A percentile compares a stretch with the other conserved stretches of the same genome.
Evolutionary conservation across 192 early-diverging fungal species (phyloP).

Genomic region (Geranomyces variabilis): DNA sequence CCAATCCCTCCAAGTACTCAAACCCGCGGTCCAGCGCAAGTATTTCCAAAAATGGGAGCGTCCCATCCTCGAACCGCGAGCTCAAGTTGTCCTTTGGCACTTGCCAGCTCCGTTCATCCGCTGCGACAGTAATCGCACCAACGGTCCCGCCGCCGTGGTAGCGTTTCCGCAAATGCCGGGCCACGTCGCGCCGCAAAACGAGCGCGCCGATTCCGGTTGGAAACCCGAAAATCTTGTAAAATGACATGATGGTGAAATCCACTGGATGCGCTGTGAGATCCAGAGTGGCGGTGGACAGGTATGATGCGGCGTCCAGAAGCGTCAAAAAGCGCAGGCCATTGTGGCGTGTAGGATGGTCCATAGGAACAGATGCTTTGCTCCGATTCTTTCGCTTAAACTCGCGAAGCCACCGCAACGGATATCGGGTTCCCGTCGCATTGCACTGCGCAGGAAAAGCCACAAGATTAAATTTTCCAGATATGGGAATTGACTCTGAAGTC

Average conservation of each 20-base stretch:
- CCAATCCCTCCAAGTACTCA: slow-evolving; percentile 48
- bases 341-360: neutral
- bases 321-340: slow-evolving; percentile 44
- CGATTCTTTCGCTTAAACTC: slow-evolving; percentile 38
- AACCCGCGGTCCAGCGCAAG: slow-evolving; percentile 73
- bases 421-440: slow-evolving; percentile 78
- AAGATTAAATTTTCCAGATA: slow-evolving; percentile 46
- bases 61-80: slow-evolving; percentile 71
- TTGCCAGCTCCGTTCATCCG: slow-evolving; percentile 9
- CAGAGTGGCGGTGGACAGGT: slow-evolving; percentile 64
- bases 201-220: slow-evolving; percentile 83
- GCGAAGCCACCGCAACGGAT: slow-evolving; percentile 63
- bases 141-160: slow-evolving; percentile 88
- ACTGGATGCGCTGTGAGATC: slow-evolving; percentile 51
- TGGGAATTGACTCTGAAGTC: neutral
- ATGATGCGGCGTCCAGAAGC: slow-evolving; percentile 78
- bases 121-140: slow-evolving; percentile 49
- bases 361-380: neutral
- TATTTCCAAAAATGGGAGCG: slow-evolving; percentile 75
- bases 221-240: slow-evolving; percentile 90
- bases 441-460: slow-evolving; percentile 84
- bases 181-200: slow-evolving; percentile 61
- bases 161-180: slow-evolving; percentile 43
- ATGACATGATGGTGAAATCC: slow-evolving; percentile 75
- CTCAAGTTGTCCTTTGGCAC: slow-evolving; percentile 12